A percentile compares a stretch with the other conserved stretches of the same genome.
These are phyloP conservation scores for Trichophyton equinum DNA, from an alignment of 2,329 filamentous ascomycete species.

Conservation along the genomic window DNA sequence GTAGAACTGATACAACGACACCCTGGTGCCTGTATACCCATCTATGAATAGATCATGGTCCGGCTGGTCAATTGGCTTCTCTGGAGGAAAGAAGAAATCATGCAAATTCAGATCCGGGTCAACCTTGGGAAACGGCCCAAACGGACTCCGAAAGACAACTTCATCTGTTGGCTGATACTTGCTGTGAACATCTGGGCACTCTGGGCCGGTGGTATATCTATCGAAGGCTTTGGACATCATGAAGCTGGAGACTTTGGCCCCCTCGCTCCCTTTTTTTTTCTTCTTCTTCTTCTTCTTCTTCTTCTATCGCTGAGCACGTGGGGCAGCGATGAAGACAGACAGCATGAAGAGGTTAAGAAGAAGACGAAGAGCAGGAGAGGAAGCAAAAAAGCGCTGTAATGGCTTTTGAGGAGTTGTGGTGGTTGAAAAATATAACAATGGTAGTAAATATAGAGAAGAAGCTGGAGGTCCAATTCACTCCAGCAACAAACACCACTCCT, in stretches of 20 bases:
- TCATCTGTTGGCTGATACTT: slow-evolving; percentile 11
- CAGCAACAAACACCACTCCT: background rate
- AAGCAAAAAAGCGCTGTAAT: too few species aligned
- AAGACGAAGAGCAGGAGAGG: background rate
- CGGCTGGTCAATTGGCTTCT: background rate
- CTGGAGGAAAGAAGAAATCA: slow-evolving; percentile 9
- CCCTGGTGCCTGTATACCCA: background rate
- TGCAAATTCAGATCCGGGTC: slow-evolving; percentile 8
- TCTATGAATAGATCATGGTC: slow-evolving; percentile 12
- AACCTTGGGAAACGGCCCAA: slow-evolving; percentile 9
- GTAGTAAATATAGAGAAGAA: too few species aligned
- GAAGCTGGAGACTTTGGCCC: background rate
- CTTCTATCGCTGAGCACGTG: background rate
- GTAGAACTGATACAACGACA: slow-evolving; percentile 10
- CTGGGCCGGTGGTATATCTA: slow-evolving; percentile 2
- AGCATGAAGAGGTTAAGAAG: background rate
- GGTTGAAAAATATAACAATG: background rate
- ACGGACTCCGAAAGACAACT: slow-evolving; percentile 9
- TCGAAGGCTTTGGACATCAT: background rate
- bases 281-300: background rate
- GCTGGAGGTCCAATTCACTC: background rate
- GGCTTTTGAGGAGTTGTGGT: background rate
- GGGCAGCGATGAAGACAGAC: background rate
- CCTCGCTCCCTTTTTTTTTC: background rate
- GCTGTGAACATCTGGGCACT: slow-evolving; percentile 5